Evolutionary conservation across 805 yeast genomes (phyloP).

Genomic region (Candida orba): DNA sequence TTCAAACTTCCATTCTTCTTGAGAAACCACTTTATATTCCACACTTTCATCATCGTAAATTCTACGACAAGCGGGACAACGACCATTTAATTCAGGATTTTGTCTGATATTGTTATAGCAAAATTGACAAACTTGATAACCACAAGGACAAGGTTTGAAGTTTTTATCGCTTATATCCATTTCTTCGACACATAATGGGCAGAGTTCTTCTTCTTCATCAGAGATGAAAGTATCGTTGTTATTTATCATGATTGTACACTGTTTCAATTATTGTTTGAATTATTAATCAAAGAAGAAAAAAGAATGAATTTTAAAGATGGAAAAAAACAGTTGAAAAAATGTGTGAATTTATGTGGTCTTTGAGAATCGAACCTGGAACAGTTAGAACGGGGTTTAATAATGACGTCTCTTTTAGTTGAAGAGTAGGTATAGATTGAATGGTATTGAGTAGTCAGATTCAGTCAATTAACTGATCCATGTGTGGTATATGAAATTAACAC

Average conservation of each 20-base stretch:
- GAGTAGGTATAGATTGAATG: too few relatives aligned
- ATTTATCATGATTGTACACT: constrained; percentile 15
- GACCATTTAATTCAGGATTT: constrained; percentile 90
- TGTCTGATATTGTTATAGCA: constrained; percentile 95
- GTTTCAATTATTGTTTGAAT: too few relatives aligned
- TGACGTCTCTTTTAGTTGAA: too few relatives aligned
- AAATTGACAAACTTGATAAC: constrained; percentile 96
- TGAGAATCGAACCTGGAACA: too few relatives aligned
- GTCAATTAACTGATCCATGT: too few relatives aligned
- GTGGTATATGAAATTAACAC: too few relatives aligned
- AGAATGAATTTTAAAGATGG: too few relatives aligned
- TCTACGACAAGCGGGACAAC: constrained; percentile 97
- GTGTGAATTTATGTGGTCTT: too few relatives aligned
- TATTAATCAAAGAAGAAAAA: too few relatives aligned
- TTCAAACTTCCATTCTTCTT: constrained; percentile 79
- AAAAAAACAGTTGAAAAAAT: too few relatives aligned
- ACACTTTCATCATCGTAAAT: constrained; percentile 89
- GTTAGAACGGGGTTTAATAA: too few relatives aligned
- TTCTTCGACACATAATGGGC: constrained; percentile 95
- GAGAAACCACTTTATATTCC: constrained; percentile 72
- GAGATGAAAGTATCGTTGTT: constrained; percentile 52
- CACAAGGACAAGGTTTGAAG: constrained; percentile 99
- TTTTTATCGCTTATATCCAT: constrained; percentile 94
- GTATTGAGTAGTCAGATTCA: too few relatives aligned
- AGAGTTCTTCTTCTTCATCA: constrained; percentile 75